Evolutionary conservation across 2,329 filamentous ascomycete genomes (phyloP), one percentile per base, ranked within the genome.

Genomic region (Biscogniauxia mediterranea): DNA sequence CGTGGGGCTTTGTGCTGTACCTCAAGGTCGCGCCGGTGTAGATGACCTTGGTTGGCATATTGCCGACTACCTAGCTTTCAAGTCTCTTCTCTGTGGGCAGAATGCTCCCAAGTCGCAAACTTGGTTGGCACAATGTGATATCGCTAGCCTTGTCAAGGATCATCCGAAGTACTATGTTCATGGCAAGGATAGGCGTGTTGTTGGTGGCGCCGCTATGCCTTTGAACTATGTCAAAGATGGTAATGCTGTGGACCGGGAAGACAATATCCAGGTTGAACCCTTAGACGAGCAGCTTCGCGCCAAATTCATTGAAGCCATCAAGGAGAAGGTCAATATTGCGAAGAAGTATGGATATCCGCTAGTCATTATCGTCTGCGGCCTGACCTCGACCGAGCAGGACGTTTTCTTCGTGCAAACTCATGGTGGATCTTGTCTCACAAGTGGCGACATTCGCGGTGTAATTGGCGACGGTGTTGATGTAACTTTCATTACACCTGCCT

Each of bases 11-110:
- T 74, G 72, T 38, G 61, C 70, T 17, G 68, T 74, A 0, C 65
- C 72, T 6, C n/a, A 56, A 5, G 60, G 67, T 0, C 62, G 63
- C 50, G 66, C 69, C 13, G 67, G 61, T 26, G 66, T 62, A 26
- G 54, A 69, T 20, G 65, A 73, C 32, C 61, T 70, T 7, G 72
- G 71, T 17, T 72, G 69, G 67, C 69, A 73, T 50, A 58, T 74
- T 23, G 53, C 68, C 13, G 69, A 73, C 55, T 74, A 72, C 56
- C 56, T 74, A 1, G 71, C 71, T 6, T 71, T 70, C 58, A 72
- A 68, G 61, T 56, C 68, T 1, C 66, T 74, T 8, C 58, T 74
- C n/a, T 60, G 62, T 25, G 63, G 63, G 15, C 54, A 65, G 2
- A 63, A 63, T 3, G 56, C 62, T 5, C 57, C 59, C 3, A 61